Percentiles rank a stretch among this genome's conserved stretches.
These are phyloP conservation scores for Lithospermum erythrorhizon DNA, from an alignment of 257 asterid species.

Conservation along the genomic window DNA sequence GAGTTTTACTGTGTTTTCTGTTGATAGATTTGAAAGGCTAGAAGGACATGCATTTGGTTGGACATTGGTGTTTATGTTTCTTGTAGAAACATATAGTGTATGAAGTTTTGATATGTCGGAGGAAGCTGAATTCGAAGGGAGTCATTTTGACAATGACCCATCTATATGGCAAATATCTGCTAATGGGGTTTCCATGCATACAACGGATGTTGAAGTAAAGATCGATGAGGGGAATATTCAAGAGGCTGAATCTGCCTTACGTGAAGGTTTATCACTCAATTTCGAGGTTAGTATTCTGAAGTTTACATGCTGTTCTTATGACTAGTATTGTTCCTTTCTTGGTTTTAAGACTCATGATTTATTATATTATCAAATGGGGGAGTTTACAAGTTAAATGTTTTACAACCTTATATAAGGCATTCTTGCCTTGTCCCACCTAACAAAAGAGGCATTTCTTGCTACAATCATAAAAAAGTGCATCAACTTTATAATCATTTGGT, in stretches of 20 bases:
- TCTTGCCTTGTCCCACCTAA: no score
- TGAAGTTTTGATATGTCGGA: constrained; percentile 52
- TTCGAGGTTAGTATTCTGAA: constrained; percentile 55
- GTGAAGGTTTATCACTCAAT: constrained; percentile 89
- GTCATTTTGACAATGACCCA: constrained; percentile 35
- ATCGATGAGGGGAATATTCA: constrained; percentile 89
- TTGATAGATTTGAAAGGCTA: neutral
- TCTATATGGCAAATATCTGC: constrained; percentile 57
- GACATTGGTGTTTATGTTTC: constrained; percentile 22
- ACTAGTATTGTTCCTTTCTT: no score
- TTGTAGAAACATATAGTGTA: constrained; percentile 20
- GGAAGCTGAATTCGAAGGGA: constrained; percentile 32
- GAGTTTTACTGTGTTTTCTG: neutral
- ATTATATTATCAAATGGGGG: no score
- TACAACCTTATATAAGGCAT: no score
- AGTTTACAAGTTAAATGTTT: no score
- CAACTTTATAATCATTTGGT: no score
- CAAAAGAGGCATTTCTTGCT: no score
- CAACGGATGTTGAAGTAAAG: constrained; percentile 67
- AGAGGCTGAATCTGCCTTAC: constrained; percentile 94
- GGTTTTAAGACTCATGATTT: no score
- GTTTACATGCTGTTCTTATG: neutral
- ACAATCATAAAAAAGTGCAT: no score
- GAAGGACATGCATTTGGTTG: constrained; percentile 7
- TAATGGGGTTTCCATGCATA: constrained; percentile 72